Conservation (phyloP, 371 early-diverging fungal species). For the Mucor saturninus region DNA sequence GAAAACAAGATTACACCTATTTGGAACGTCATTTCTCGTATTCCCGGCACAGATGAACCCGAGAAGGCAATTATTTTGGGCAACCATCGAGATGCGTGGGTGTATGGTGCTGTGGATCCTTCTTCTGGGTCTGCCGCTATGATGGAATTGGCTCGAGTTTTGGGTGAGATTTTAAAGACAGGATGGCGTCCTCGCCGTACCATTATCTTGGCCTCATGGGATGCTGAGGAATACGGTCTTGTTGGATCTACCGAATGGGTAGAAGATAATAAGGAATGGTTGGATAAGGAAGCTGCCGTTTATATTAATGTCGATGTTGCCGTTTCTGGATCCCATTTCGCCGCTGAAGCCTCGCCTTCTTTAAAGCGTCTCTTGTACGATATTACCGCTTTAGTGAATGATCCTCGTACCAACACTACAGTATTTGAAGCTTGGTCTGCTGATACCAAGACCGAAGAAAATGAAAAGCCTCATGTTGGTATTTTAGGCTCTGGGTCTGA, state of each 20-base stretch:
- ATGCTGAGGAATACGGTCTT: constrained; percentile 70
- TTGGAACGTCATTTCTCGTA: constrained; percentile 69
- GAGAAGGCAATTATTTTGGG: constrained; percentile 53
- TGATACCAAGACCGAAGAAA: constrained; percentile 7
- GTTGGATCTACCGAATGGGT: constrained; percentile 79
- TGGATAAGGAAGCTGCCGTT: constrained; percentile 56
- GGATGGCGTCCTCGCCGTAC: constrained; percentile 75
- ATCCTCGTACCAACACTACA: constrained; percentile 51
- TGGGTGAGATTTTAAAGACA: constrained; percentile 58
- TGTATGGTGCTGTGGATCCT: constrained; percentile 74
- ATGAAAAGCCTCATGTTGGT: constrained; percentile 23
- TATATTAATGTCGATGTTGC: constrained; percentile 68
- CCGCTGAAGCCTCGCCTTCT: constrained; percentile 58
- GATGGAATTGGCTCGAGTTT: constrained; percentile 59
- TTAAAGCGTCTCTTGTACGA: constrained; percentile 55
- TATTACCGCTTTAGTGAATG: constrained; percentile 50
- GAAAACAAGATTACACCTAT: constrained; percentile 66
- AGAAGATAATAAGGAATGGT: constrained; percentile 63
- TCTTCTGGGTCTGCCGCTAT: constrained; percentile 67
- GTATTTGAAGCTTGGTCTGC: constrained; percentile 61
- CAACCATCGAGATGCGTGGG: constrained; percentile 78
- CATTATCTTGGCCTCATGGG: constrained; percentile 71
- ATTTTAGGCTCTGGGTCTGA: constrained; percentile 65
- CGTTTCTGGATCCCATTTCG: constrained; percentile 56
- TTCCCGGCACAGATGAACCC: constrained; percentile 65